Conservation (phyloP, 768 basidiomycete genomes). For the Russula emetica region DNA sequence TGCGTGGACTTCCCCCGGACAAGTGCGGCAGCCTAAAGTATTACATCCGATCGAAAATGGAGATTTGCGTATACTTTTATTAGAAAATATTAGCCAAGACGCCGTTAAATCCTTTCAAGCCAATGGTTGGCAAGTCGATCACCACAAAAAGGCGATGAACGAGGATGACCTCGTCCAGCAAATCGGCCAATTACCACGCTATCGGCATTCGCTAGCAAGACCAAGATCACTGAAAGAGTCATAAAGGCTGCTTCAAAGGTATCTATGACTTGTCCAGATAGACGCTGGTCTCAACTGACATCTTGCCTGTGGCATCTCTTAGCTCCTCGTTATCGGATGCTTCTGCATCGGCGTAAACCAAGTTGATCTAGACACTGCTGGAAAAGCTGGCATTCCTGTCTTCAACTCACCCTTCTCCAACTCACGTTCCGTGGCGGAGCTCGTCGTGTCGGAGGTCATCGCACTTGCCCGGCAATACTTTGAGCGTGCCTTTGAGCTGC, state of each 20-base stretch:
- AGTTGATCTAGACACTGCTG: constrained; percentile 82
- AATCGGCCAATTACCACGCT: constrained; percentile 84
- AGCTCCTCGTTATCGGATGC: constrained; percentile 96
- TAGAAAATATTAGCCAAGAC: constrained; percentile 94
- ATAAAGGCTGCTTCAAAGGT: constrained; percentile 86
- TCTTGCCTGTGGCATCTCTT: background rate
- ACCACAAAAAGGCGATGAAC: constrained; percentile 76
- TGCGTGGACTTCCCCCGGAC: constrained; percentile 26
- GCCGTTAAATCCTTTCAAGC: constrained; percentile 75
- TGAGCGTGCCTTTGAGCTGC: constrained; percentile 85
- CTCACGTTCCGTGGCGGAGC: constrained; percentile 97
- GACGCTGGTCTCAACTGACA: background rate
- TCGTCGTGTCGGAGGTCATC: constrained; percentile 92
- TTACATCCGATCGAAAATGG: constrained; percentile 82
- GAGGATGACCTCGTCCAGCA: constrained; percentile 89
- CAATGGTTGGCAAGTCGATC: constrained; percentile 91
- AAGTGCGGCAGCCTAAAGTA: constrained; percentile 56
- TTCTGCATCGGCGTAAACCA: constrained; percentile 99
- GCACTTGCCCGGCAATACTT: constrained; percentile 91
- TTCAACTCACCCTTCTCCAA: constrained; percentile 99
- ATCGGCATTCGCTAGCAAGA: constrained; percentile 98
- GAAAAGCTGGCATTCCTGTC: constrained; percentile 87
- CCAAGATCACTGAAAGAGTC: constrained; percentile 88
- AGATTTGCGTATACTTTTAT: constrained; percentile 72
- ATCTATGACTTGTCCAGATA: constrained; percentile 13